Evolutionary conservation across 2,329 filamentous ascomycete genomes (phyloP).

Genomic region (Calonectria honghensis): DNA sequence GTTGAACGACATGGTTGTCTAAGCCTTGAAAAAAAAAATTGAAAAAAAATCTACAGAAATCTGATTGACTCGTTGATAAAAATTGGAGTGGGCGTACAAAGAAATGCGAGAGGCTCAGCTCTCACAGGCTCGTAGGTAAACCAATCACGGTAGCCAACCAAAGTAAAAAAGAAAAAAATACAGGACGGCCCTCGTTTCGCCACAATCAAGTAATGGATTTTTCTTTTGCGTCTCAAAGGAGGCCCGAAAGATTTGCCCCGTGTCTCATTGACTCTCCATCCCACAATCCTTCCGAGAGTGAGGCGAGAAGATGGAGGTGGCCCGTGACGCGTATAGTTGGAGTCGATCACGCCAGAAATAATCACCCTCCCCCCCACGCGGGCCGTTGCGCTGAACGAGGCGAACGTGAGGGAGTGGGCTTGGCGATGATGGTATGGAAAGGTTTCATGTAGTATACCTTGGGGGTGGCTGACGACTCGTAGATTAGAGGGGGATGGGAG

Average conservation of each 20-base stretch:
- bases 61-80: background rate
- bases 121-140: background rate
- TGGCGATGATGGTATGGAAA: conserved; percentile 6
- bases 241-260: background rate
- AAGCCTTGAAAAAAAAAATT: background rate
- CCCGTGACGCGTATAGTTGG: background rate
- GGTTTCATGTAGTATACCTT: background rate
- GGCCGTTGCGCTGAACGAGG: conserved; percentile 4
- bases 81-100: background rate
- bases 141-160: background rate
- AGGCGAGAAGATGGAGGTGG: conserved; percentile 13
- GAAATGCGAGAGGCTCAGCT: background rate
- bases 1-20: background rate
- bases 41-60: background rate
- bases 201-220: background rate
- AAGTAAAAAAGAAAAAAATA: background rate
- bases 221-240: background rate
- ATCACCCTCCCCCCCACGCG: conserved; percentile 5
- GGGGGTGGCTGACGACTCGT: conserved; percentile 9
- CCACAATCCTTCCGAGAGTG: conserved; percentile 6
- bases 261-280: conserved; percentile 20
- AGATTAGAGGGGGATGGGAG: background rate
- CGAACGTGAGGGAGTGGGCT: conserved; percentile 10
- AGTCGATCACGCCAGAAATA: conserved; percentile 15
- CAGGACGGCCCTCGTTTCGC: background rate